phyloP scores from a whole-genome alignment of 2,329 filamentous ascomycete species.

The Penicillium italicum region DNA sequence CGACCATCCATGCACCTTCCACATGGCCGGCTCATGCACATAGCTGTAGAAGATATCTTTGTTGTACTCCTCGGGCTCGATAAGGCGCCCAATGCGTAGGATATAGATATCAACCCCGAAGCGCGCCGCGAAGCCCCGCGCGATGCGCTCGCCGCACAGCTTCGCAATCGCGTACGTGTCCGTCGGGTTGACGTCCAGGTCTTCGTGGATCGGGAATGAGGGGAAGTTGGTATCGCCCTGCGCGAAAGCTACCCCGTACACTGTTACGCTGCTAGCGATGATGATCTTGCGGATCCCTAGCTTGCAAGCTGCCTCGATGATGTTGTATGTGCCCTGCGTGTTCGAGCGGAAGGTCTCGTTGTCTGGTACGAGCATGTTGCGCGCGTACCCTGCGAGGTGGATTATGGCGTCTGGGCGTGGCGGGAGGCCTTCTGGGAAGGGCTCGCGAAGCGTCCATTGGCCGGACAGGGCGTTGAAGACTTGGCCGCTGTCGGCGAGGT shows the following conservation, averaged over 20 bases:
- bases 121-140: constrained; percentile 54
- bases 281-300: constrained; percentile 61
- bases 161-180: constrained; percentile 62
- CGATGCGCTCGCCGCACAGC: constrained; percentile 56
- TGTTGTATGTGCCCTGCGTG: constrained; percentile 56
- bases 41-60: constrained; percentile 50
- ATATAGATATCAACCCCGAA: constrained; percentile 58
- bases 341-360: constrained; percentile 59
- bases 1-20: constrained; percentile 60
- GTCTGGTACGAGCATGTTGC: constrained; percentile 61
- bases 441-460: constrained; percentile 52
- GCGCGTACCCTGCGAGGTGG: constrained; percentile 58
- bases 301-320: constrained; percentile 61
- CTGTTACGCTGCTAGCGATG: constrained; percentile 57
- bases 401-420: constrained; percentile 57
- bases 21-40: constrained; percentile 48
- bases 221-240: constrained; percentile 57
- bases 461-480: constrained; percentile 56
- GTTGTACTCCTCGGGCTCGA: constrained; percentile 60
- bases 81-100: constrained; percentile 59
- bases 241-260: constrained; percentile 62
- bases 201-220: constrained; percentile 58
- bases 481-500: constrained; percentile 55
- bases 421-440: constrained; percentile 37
- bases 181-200: constrained; percentile 58